Evolutionary conservation across 2,329 filamentous ascomycete genomes (phyloP), one percentile per base, ranked within the genome.

Genomic region (Neonectria sp.): DNA sequence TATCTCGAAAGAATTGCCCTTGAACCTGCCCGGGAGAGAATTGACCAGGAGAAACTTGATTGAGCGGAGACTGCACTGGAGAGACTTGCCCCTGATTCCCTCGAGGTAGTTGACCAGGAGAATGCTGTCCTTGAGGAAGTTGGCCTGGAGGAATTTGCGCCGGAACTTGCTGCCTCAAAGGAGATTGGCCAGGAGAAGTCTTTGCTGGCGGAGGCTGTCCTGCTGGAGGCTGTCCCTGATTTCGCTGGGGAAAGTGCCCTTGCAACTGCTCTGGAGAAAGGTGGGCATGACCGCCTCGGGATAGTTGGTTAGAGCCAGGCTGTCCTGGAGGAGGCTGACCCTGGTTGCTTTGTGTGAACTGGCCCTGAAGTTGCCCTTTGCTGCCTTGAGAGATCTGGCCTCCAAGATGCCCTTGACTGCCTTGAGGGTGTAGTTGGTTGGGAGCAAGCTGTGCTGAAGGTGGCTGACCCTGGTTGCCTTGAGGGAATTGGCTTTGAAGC

Each of bases 361-460:
- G 49, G 12, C 17, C n/a, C 1, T 6, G 27, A n/a, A 15, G 48
- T 11, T 33, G n/a, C 3, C 31, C 17, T 13, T 9, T 17, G 8
- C 15, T 17, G 25, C 24, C 46, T 17, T 49, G 46, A 6, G 46
- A 3, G 12, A 27, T 15, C 5, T 49, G 46, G 11, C 46, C 46
- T 5, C 24, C 37, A 7, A 43, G 49, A 5, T 33, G n/a, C 9
- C 31, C 27, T 12, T 11, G 27, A 6, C 25, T 27, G 13, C 21
- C 24, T 7, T 49, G 46, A 4, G 46, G 21, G 6, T 9, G 24
- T 7, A 51, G 8, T n/a, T 51, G 48, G 17, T 31, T 35, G 6
- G 33, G 24, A 27, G 63, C 33, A 56, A 65, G 48, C 24, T 65
- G 63, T 17, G 49, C 9, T 4, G 60, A 33, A 24, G 31, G 43